Evolutionary conservation across 2,329 filamentous ascomycete genomes (phyloP).

Genomic region (Aspergillus intermedius): DNA sequence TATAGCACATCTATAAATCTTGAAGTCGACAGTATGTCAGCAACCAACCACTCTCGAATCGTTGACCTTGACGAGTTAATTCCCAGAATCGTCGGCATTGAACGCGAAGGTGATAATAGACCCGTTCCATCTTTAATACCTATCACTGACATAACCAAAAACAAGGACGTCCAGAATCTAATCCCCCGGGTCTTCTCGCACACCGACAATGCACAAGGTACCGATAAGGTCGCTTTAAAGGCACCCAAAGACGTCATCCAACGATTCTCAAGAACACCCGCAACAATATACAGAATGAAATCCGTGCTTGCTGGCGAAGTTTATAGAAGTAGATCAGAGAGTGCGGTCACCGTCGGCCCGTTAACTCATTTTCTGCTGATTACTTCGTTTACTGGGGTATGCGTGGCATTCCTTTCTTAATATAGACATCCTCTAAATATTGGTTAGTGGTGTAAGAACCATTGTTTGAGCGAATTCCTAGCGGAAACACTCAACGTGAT

Average conservation of each 20-base stretch:
- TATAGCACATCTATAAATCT: too few species aligned
- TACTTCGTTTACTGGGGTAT: constrained; percentile 3
- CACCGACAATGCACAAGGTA: neutral
- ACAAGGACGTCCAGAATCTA: constrained; percentile 1
- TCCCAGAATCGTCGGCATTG: neutral
- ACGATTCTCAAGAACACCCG: neutral
- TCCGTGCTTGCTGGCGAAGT: constrained; percentile 2
- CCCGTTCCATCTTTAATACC: neutral
- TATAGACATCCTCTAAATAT: neutral
- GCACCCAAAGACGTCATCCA: neutral
- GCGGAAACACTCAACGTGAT: constrained; percentile 7
- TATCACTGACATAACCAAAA: neutral
- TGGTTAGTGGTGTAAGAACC: constrained; percentile 5
- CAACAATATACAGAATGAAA: neutral
- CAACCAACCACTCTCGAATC: constrained; percentile 5
- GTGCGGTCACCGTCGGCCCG: neutral
- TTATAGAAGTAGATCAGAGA: neutral
- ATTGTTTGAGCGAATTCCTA: constrained; percentile 7
- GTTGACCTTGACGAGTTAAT: constrained; percentile 5
- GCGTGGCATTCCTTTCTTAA: neutral
- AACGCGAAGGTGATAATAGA: constrained; percentile 1
- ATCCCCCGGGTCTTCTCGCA: constrained; percentile 3
- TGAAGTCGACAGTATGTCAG: constrained; percentile 6
- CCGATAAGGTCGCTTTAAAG: neutral
- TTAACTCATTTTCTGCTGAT: neutral